These are phyloP conservation scores for Suhomyces kilbournensis DNA, from an alignment of 805 yeast species.

Conservation along the genomic window DNA sequence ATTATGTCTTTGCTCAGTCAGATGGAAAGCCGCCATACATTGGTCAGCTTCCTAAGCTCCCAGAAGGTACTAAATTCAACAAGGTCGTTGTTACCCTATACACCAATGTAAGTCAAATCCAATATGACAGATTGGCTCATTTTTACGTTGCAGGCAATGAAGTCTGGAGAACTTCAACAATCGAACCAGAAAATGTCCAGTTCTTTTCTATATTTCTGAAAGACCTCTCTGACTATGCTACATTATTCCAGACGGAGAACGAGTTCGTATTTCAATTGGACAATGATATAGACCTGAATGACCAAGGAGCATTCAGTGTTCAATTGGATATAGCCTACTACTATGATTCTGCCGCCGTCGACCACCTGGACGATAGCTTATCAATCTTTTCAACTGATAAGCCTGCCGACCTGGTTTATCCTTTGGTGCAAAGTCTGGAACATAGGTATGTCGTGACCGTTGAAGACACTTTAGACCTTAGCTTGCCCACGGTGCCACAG, in stretches of 20 bases:
- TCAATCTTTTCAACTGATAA: conserved; percentile 25
- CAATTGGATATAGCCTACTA: conserved; percentile 52
- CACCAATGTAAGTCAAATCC: conserved; percentile 55
- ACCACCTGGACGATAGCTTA: not conserved
- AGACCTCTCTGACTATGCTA: conserved; percentile 58
- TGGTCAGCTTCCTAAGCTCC: conserved; percentile 26
- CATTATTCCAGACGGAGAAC: conserved; percentile 45
- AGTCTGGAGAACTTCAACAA: conserved; percentile 84
- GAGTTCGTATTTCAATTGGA: conserved; percentile 59
- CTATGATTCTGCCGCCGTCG: conserved; percentile 14
- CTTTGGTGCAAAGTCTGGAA: conserved; percentile 25
- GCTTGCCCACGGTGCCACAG: conserved; percentile 40
- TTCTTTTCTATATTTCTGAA: conserved; percentile 52
- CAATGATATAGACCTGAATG: conserved; percentile 50
- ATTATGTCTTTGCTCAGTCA: conserved; percentile 52
- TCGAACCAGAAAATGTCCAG: conserved; percentile 47
- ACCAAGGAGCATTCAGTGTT: conserved; percentile 61
- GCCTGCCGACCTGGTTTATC: conserved; percentile 39
- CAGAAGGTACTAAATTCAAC: conserved; percentile 47
- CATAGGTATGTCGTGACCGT: not conserved
- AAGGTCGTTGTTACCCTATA: conserved; percentile 52
- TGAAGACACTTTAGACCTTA: conserved; percentile 57
- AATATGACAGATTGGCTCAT: conserved; percentile 66
- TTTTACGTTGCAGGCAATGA: conserved; percentile 60
- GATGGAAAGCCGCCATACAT: conserved; percentile 55